Percentiles rank a stretch among this genome's conserved stretches.
phyloP scores from a whole-genome alignment of 495 filamentous ascomycete species.

The Pyrenopolyporus hunteri region DNA sequence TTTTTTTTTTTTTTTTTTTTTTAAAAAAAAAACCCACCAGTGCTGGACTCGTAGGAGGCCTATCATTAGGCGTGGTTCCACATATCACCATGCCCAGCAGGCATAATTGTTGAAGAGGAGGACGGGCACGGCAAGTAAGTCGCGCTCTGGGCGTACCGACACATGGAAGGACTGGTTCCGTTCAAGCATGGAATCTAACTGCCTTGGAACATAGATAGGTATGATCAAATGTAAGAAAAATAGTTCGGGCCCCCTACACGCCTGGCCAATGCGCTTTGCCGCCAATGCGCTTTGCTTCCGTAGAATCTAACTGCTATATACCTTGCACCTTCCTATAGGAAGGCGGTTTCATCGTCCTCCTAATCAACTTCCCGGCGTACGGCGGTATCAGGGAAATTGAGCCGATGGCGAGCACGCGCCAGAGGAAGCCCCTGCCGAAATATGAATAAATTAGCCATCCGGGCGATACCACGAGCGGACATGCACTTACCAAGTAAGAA shows the following conservation, averaged over 20 bases:
- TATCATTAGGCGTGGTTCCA: too few species aligned
- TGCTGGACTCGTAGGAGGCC: too few species aligned
- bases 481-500: slow-evolving; percentile 66
- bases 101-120: too few species aligned
- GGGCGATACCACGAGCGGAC: neutral
- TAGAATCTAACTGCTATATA: slow-evolving; percentile 40
- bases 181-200: neutral
- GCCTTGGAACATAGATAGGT: too few species aligned
- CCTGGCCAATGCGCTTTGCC: slow-evolving; percentile 19
- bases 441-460: slow-evolving; percentile 24
- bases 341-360: slow-evolving; percentile 85
- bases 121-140: too few species aligned
- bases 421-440: slow-evolving; percentile 72
- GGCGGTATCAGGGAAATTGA: slow-evolving; percentile 85
- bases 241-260: slow-evolving; percentile 19
- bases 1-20: too few species aligned
- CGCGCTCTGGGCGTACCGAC: too few species aligned
- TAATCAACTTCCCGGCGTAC: slow-evolving; percentile 80
- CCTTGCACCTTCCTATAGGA: slow-evolving; percentile 94
- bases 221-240: slow-evolving; percentile 14
- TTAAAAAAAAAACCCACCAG: too few species aligned
- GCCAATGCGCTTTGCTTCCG: slow-evolving; percentile 2
- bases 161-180: too few species aligned
- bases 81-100: too few species aligned
- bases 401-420: slow-evolving; percentile 81